These are phyloP conservation scores for Parachaetomium inaequale DNA, from an alignment of 495 filamentous ascomycete species.

Conservation along the genomic window DNA sequence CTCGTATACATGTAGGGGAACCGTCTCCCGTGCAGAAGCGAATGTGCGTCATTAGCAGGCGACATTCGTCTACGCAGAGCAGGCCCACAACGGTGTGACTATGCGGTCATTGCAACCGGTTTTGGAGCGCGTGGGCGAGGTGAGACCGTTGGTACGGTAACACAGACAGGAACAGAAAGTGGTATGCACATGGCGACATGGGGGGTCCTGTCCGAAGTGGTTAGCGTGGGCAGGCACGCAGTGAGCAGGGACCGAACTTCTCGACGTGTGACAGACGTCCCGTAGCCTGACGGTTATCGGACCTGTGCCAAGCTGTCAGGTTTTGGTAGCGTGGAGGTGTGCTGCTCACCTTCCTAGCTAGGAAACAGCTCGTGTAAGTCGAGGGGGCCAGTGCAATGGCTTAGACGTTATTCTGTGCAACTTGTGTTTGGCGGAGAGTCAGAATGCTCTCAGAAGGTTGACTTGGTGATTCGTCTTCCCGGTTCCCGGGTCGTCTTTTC, in stretches of 20 bases:
- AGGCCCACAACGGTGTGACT: not conserved
- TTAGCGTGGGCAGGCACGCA: not conserved
- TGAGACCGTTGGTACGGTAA: conserved; percentile 1
- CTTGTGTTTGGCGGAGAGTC: not conserved
- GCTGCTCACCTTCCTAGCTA: conserved; percentile 14
- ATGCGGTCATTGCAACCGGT: not conserved
- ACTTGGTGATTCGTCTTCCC: not conserved
- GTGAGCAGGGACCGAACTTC: conserved; percentile 1
- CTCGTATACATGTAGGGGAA: not conserved
- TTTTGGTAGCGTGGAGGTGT: not conserved
- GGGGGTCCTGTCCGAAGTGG: not conserved
- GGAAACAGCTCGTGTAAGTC: conserved; percentile 7
- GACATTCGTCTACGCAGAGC: not conserved
- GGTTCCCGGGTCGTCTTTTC: not conserved
- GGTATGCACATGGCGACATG: conserved; percentile 3
- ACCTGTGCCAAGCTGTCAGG: conserved; percentile 12
- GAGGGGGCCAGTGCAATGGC: not conserved
- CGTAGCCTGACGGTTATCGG: not conserved
- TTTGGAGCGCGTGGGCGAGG: not conserved
- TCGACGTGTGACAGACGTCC: conserved; percentile 10
- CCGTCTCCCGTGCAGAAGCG: not conserved
- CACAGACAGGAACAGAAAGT: conserved; percentile 22
- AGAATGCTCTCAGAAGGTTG: not conserved
- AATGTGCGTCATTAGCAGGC: not conserved
- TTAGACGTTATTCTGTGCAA: not conserved